A percentile compares a stretch with the other conserved stretches of the same genome.
Evolutionary conservation across 2,329 filamentous ascomycete species (phyloP).

Genomic region (Aureobasidium sp.): DNA sequence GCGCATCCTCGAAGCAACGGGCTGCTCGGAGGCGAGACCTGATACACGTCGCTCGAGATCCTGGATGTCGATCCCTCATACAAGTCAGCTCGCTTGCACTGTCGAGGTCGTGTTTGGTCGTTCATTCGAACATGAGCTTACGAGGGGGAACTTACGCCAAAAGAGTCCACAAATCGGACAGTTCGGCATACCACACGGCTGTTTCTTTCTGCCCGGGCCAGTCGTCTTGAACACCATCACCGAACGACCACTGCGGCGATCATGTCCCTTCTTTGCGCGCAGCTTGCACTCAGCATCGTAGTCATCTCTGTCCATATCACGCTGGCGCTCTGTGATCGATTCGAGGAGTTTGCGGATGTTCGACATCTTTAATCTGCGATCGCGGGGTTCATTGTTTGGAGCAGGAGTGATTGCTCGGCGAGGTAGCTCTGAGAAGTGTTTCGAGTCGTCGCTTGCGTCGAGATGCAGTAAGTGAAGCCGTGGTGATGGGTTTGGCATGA

Average conservation of each 20-base stretch:
- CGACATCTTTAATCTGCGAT: background rate
- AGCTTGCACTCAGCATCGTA: background rate
- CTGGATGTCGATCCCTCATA: background rate
- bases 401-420: background rate
- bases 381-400: background rate
- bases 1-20: background rate
- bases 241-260: background rate
- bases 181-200: background rate
- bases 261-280: background rate
- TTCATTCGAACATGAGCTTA: background rate
- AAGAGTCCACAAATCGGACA: background rate
- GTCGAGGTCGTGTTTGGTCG: background rate
- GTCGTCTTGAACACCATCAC: background rate
- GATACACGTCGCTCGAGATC: background rate
- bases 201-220: background rate
- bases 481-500: background rate
- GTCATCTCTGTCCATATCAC: background rate
- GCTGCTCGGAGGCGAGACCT: background rate
- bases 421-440: background rate
- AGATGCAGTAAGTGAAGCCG: background rate
- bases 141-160: background rate
- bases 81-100: background rate
- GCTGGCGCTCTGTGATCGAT: background rate
- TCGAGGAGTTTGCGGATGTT: background rate
- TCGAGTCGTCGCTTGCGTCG: too few species aligned